Percentiles rank a stretch among this genome's conserved stretches.
phyloP scores from a whole-genome alignment of 768 basidiomycete species.

The Mycena venus region DNA sequence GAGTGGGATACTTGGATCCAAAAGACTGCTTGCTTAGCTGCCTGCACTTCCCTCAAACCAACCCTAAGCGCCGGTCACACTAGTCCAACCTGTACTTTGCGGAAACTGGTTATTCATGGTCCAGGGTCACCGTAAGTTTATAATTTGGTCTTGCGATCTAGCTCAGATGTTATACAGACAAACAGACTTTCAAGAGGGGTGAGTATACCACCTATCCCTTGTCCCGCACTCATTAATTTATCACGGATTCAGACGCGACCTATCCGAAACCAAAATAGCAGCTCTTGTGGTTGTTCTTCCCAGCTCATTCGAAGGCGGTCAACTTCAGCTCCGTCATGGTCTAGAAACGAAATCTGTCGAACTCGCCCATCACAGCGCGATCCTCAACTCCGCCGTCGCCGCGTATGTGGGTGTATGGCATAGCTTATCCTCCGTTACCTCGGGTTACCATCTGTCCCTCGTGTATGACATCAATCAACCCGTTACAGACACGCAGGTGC shows the following conservation, averaged over 20 bases:
- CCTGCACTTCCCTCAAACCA: background rate
- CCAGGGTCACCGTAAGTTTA: conserved; percentile 1
- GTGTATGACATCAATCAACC: conserved; percentile 2
- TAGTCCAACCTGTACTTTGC: background rate
- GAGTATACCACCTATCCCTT: background rate
- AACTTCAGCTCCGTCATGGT: background rate
- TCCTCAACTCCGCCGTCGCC: conserved; percentile 2
- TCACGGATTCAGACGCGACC: background rate
- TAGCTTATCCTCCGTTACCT: background rate
- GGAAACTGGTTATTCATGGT: conserved; percentile 19
- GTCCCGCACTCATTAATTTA: background rate
- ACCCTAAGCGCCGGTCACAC: background rate
- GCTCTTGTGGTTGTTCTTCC: conserved; percentile 16
- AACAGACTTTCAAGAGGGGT: background rate
- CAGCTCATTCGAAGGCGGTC: background rate
- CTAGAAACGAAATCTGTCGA: background rate
- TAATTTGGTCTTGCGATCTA: background rate
- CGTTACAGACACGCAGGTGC: background rate
- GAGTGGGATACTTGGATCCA: conserved; percentile 18
- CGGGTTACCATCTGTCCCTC: conserved; percentile 10
- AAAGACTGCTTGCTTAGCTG: background rate
- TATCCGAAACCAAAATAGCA: background rate
- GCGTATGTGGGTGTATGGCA: conserved; percentile 3
- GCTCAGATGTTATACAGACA: background rate
- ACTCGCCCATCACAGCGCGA: background rate